These are phyloP conservation scores for Chlorella ohadii DNA, from an alignment of 139 green algal species.

Conservation along the genomic window DNA sequence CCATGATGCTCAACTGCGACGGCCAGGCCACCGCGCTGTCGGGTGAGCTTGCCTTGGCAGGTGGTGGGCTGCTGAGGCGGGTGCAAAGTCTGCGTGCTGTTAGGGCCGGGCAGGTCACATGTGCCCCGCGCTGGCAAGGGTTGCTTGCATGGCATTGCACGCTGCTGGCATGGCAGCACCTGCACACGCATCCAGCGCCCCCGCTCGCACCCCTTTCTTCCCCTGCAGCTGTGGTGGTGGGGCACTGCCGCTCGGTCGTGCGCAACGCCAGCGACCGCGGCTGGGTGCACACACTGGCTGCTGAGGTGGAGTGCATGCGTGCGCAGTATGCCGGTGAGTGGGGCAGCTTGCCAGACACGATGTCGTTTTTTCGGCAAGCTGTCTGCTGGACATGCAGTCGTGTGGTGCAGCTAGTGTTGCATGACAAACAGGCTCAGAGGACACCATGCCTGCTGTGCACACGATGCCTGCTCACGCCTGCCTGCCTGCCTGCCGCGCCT, in stretches of 20 bases:
- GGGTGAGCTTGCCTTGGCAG: background rate
- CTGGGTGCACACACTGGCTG: constrained; percentile 2
- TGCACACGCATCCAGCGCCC: too few species aligned
- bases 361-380: too few species aligned
- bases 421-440: too few species aligned
- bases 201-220: too few species aligned
- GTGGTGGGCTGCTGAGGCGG: too few species aligned
- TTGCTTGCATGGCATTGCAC: too few species aligned
- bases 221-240: constrained; percentile 4
- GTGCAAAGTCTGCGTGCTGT: too few species aligned
- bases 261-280: background rate
- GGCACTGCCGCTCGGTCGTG: background rate
- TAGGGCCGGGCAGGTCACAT: too few species aligned
- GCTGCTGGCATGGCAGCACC: too few species aligned
- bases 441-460: background rate
- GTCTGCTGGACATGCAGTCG: background rate
- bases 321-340: constrained; percentile 2
- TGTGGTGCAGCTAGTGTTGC: background rate
- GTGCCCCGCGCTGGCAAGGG: too few species aligned
- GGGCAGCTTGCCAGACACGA: too few species aligned
- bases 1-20: constrained; percentile 11
- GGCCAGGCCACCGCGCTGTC: constrained; percentile 13
- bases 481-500: background rate
- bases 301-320: constrained; percentile 15
- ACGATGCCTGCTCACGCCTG: background rate